These are phyloP conservation scores for Vigna reflexopilosa DNA, from an alignment of 306 rosid genomes.

Conservation along the genomic window DNA sequence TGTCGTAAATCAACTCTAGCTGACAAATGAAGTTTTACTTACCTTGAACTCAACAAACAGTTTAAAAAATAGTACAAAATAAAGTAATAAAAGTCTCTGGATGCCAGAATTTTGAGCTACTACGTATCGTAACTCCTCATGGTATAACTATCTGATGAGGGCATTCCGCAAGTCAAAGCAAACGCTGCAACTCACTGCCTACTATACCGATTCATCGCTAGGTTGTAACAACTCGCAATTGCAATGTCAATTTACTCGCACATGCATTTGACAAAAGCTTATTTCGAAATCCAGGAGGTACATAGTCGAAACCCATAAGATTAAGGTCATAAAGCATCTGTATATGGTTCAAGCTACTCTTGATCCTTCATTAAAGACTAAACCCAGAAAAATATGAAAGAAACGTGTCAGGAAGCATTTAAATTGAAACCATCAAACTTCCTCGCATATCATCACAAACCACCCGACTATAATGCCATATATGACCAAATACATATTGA, in stretches of 20 bases:
- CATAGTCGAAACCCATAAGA: constrained; percentile 27
- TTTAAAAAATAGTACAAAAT: not conserved
- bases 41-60: constrained; percentile 30
- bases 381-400: not conserved
- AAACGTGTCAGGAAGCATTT: not conserved
- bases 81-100: constrained; percentile 21
- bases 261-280: constrained; percentile 29
- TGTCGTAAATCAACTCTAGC: constrained; percentile 40
- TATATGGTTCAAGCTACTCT: constrained; percentile 21
- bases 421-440: constrained; percentile 1
- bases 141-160: constrained; percentile 20
- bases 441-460: not conserved
- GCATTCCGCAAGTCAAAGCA: constrained; percentile 4
- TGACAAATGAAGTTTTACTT: constrained; percentile 42
- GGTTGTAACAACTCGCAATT: not conserved
- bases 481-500: not conserved
- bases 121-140: not conserved
- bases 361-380: not conserved
- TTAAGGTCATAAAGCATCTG: constrained; percentile 3
- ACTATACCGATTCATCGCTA: not conserved
- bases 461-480: not conserved
- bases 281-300: constrained; percentile 9
- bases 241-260: constrained; percentile 35
- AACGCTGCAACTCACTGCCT: constrained; percentile 19
- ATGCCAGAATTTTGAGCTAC: constrained; percentile 17